Evolutionary conservation across 257 asterid species (phyloP), one percentile per base, ranked within the genome.

Genomic region (Ilex aquifolium): DNA sequence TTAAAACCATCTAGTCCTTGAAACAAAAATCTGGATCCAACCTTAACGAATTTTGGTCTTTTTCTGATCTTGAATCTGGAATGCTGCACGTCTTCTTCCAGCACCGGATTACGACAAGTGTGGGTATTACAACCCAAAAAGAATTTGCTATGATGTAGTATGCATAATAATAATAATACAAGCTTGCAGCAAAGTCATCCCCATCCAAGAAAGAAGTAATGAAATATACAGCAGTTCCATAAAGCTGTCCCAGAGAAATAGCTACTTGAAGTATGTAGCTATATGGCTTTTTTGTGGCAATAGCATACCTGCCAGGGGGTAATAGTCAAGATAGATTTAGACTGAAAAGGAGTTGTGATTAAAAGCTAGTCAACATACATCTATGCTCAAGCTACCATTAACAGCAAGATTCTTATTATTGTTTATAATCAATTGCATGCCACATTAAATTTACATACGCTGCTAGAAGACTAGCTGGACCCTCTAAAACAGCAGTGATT

Each of bases 161-260:
- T 10, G 80, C 75, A 13, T 77, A 89, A 60, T 87, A 93, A 60
- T 87, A 93, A 59, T 93, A 77, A 62, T 66, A 80, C 27, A 60
- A 52, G 69, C 65, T 78, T 14, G 81, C 69, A 2, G 99, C 88
- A 48, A 93, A 87, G 76, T 93, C 77, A 56, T 93, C 95, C 44
- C 99, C 97, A 7, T 92, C 99, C 85, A 92, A 70, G 44, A 64
- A 0, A 55, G 99, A 71, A 6, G 96, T 85, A 5, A 83, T 57
- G 70, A 82, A 93, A 68, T 89, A 93, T 61, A 90, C 80, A 5
- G 65, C 71, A 36, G 97, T 85, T 48, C 97, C 97, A 8, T 93
- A 93, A 15, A 93, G 94, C 80, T 93, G 97, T 14, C 94, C 96
- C 68, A 93, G 56, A 40, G 88, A 93, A 63, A 93, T 85, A 61